Conservation (phyloP, 345 rosid genomes). For the Syzygium aqueum region DNA sequence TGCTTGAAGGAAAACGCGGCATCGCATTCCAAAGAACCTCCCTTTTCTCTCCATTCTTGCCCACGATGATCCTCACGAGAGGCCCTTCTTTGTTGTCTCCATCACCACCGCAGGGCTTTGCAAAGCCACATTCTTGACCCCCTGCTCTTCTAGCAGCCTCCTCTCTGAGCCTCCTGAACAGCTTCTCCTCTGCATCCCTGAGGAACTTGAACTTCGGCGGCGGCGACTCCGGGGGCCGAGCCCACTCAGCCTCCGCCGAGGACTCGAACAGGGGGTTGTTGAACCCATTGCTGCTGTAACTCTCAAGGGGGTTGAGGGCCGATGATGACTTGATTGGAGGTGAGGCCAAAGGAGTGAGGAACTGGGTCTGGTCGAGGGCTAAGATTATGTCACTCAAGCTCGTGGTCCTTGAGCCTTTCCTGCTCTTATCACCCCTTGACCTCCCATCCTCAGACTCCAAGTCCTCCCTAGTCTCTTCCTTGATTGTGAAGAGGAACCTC, state of each 20-base stretch:
- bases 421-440: conserved; percentile 26
- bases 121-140: conserved; percentile 14
- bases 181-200: conserved; percentile 90
- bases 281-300: conserved; percentile 25
- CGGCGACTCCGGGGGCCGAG: conserved; percentile 55
- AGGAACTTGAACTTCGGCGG: conserved; percentile 95
- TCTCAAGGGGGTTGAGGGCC: conserved; percentile 15
- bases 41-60: conserved; percentile 26
- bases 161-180: conserved; percentile 47
- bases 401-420: conserved; percentile 60
- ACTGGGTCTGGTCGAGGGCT: conserved; percentile 34
- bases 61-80: conserved; percentile 46
- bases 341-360: conserved; percentile 62
- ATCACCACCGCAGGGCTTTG: background rate
- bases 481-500: conserved; percentile 88
- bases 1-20: conserved; percentile 13
- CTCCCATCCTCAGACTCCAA: conserved; percentile 87
- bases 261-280: conserved; percentile 93
- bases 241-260: conserved; percentile 44
- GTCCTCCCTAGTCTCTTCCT: conserved; percentile 90
- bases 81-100: conserved; percentile 34
- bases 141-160: conserved; percentile 35
- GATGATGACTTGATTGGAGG: conserved; percentile 41
- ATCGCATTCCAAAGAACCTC: conserved; percentile 13
- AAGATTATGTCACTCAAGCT: conserved; percentile 66